Conservation (phyloP, 1,284 basidiomycete species). For the Heterobasidion occidentale region DNA sequence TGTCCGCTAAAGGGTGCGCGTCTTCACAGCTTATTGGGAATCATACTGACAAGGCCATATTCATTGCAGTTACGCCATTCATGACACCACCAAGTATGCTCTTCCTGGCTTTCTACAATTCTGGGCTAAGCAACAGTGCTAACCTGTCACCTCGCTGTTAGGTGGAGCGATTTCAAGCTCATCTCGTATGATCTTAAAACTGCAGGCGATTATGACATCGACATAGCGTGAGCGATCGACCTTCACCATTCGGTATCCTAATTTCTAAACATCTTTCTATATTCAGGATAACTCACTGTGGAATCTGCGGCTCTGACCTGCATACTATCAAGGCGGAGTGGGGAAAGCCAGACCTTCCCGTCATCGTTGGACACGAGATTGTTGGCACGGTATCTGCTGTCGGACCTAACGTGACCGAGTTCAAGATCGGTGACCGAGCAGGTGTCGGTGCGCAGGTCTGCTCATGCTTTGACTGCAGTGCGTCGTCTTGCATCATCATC, state of each 20-base stretch:
- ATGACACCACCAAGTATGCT: background rate
- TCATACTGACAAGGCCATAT: too few species aligned
- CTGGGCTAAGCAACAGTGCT: background rate
- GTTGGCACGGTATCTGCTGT: slow-evolving; percentile 50
- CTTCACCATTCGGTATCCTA: too few species aligned
- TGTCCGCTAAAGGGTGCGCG: background rate
- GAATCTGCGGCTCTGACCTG: slow-evolving; percentile 42
- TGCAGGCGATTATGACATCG: slow-evolving; percentile 25
- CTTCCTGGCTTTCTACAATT: background rate
- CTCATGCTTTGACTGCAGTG: slow-evolving; percentile 41
- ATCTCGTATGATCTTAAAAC: slow-evolving; percentile 27
- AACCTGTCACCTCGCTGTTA: too few species aligned
- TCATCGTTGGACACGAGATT: slow-evolving; percentile 53
- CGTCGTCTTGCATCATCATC: background rate
- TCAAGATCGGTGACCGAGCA: slow-evolving; percentile 57
- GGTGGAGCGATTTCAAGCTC: slow-evolving; percentile 34
- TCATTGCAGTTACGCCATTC: background rate
- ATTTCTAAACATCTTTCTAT: background rate
- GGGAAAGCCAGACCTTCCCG: slow-evolving; percentile 32
- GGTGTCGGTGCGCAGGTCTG: slow-evolving; percentile 58
- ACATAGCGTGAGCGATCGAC: slow-evolving; percentile 16
- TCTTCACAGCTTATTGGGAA: too few species aligned
- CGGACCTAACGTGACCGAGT: slow-evolving; percentile 43
- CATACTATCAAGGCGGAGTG: slow-evolving; percentile 45
- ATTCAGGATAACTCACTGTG: slow-evolving; percentile 25